Base-by-base conservation (phyloP, 495 filamentous ascomycete species). In the Alectoria sarmentosa region DNA sequence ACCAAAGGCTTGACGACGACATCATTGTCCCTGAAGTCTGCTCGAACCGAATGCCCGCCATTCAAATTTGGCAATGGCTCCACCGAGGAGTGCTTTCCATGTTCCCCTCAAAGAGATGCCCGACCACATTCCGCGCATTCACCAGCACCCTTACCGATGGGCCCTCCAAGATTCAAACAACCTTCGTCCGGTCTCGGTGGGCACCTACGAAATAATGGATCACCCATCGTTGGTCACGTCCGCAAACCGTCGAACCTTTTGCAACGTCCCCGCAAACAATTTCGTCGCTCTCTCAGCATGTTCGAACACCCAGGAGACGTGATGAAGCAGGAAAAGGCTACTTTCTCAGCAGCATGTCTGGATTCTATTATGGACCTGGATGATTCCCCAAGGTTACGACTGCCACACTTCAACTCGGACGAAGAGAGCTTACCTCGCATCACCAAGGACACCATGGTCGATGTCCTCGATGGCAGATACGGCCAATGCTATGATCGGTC, bases 201-300 rank as follows among this genome's bases (percentile, higher is more conserved):
- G 56, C 80, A 85, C 52, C 73, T 75, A 66, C 83, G 85, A 57
- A 73, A 74, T 48, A 88, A 80, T 71, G 90, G 86, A 49, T 93
- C 91, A 15, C 92, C 92, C 15, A 80, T 86, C 46, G 78, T 80
- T 55, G 82, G 78, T 61, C 86, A 91, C 62, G 76, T 88, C 52
- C 84, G 90, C 63, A 90, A 90, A 60, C 81, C 81, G 14, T 86
- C 87, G 14, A 89, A 88, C 68, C 87, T 85, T 26, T 82, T 85
- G 61, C 80, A 83, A 73, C 87, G 93, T 58, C 89, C 91, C 19
- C 85, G 91, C 66, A 96, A 95, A 73, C 89, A 90, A 66, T 92
- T 91, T 67, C 85, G 94, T 37, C 84, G 94, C 60, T 96, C 93
- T 48, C 79, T 96, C 71, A 97, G 93, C 79, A 98, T 98, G 94